These are phyloP conservation scores for Taiwanofungus camphoratus DNA, from an alignment of 1,284 basidiomycete genomes.

Conservation along the genomic window DNA sequence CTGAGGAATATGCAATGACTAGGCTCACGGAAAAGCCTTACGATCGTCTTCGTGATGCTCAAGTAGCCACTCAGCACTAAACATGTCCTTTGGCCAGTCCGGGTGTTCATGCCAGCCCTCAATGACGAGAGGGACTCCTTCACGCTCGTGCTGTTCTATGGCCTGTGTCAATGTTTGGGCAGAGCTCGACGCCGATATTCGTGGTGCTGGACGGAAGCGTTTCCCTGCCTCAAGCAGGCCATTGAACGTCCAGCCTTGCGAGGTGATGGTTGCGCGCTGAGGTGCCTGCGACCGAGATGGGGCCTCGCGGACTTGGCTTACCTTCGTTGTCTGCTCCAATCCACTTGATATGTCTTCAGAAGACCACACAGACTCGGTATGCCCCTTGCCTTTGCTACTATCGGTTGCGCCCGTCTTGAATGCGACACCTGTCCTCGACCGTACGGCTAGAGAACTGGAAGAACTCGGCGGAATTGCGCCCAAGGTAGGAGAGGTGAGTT, in stretches of 20 bases:
- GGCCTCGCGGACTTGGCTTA: not conserved
- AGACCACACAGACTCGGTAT: no score
- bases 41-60: constrained; percentile 22
- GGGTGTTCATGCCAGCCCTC: constrained; percentile 47
- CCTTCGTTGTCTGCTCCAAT: not conserved
- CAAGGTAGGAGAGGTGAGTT: not conserved
- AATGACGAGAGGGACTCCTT: constrained; percentile 57
- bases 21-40: constrained; percentile 14
- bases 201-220: constrained; percentile 38
- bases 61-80: constrained; percentile 49
- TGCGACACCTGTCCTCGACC: no score
- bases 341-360: not conserved
- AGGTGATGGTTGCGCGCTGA: constrained; percentile 28
- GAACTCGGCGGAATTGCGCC: no score
- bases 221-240: constrained; percentile 31
- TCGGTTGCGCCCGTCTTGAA: no score
- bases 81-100: constrained; percentile 47
- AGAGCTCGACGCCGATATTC: constrained; percentile 31
- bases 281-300: not conserved
- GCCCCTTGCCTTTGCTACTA: no score
- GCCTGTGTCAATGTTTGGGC: constrained; percentile 14
- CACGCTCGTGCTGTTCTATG: constrained; percentile 41
- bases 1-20: no score
- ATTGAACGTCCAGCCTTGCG: constrained; percentile 47
- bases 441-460: not conserved